Evolutionary conservation across 768 basidiomycete species (phyloP), one percentile per base, ranked within the genome.

Genomic region (Naematelia encephala): DNA sequence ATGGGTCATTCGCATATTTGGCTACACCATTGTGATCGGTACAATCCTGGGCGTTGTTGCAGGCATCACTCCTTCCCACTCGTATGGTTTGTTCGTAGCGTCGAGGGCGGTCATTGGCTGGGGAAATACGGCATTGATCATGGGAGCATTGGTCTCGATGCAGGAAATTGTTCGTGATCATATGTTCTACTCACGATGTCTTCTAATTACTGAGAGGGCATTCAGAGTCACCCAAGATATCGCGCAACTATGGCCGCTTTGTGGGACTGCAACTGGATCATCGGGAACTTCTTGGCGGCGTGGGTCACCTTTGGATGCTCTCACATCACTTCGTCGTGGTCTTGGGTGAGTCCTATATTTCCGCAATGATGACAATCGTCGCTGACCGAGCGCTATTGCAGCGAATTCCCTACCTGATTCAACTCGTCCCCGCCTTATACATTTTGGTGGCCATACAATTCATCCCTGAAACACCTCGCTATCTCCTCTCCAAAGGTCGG

Each of bases 401-500:
- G 44, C 44, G 44, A n/a, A 46, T 46, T 16, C 44, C 44, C 4
- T 46, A 46, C 14, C 44, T 46, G 5, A n/a, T 46, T 16, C 44
- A 46, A 16, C 44, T 46, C 5, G 23, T 46, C 23, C 44, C 44
- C 14, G 44, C 44, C 14, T 19, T 23, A 4, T 46, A 46, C 14
- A 46, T 46, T 23, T n/a, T 46, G n/a, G 23, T 46, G n/a, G 44
- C 44, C 5, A 46, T 46, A n/a, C 44, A 46, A 16, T 46, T 46
- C 44, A 46, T 23, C 4, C 44, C 44, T n/a, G 44, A 46, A 23
- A 46, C 44, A n/a, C 44, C 44, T 23, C 44, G 44, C 23, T 46
- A 19, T 23, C 14, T 46, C n/a, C n/a, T 46, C n/a, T n/a, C 44
- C 5, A 54, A 64, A 27, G 62, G 62, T 16, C 82, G 82, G 55